Evolutionary conservation across 208 protist species (phyloP), one percentile per base, ranked within the genome.

Genomic region (Wallacemonas rigidus): DNA sequence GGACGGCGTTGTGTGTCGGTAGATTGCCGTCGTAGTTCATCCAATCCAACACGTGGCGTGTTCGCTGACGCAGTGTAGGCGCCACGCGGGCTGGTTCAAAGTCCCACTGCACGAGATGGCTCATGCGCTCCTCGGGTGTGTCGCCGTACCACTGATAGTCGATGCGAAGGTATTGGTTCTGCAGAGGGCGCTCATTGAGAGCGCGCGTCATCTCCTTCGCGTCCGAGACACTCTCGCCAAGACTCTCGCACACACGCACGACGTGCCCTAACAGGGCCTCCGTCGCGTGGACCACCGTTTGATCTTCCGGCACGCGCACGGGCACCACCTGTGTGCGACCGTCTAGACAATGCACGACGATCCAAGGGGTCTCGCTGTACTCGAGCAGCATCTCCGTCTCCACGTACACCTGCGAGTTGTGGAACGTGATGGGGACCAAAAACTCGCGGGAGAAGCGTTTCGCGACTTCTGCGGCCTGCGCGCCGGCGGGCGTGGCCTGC

Each of bases 141-240:
- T 97, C 92, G 68, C 92, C 92, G 72, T 86, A 94, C 92, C 92
- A 97, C 84, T 97, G 92, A 72, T 97, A 97, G 77, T 97, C 82
- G 41, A 97, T 80, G 15, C 90, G 89, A 35, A 97, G 77, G 80
- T 95, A 97, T 70, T 91, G 83, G 64, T 97, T 95, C 69, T 97
- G 92, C 69, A 93, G 74, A 8, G 92, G 88, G 4, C 92, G 86
- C 71, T 95, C 90, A 71, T 92, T 90, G 4, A 95, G 79, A 61
- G 74, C 6, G 2, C 83, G 77, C 77, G 88, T 94, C 57, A 82
- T 72, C 72, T 91, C 83, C 72, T 86, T 88, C 11, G 89, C 80
- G 57, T 95, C 57, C 68, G 47, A 41, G 36, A 94, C 92, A 3
- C 77, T 72, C n/a, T 70, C 72, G 56, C 89, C 92, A 38, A 97